phyloP scores from a whole-genome alignment of 2,329 filamentous ascomycete genomes.

The Colletotrichum chrysophilum region DNA sequence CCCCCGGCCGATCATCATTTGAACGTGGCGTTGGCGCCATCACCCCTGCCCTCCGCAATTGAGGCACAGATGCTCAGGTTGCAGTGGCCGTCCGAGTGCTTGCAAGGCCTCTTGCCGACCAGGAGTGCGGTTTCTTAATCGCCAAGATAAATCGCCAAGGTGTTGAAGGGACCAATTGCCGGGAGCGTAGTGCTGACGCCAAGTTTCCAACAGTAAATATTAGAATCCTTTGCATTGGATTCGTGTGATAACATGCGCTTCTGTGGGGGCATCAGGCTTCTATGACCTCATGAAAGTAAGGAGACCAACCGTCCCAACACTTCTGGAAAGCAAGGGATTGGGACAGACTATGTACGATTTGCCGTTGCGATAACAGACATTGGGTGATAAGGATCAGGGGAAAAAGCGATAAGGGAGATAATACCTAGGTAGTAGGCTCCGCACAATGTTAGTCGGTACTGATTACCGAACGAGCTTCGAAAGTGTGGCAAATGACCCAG shows the following conservation, averaged over 20 bases:
- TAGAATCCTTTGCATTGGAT: background rate
- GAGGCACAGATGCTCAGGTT: background rate
- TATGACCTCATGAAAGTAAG: background rate
- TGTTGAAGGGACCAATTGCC: background rate
- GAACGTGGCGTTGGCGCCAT: background rate
- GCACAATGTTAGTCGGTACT: background rate
- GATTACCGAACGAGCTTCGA: background rate
- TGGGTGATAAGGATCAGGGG: background rate
- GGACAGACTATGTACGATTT: background rate
- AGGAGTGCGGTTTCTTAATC: background rate
- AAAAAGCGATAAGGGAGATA: background rate
- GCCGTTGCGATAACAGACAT: background rate
- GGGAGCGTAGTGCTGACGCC: background rate
- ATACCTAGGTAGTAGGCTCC: background rate
- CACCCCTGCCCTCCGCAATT: background rate
- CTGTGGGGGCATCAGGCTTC: background rate
- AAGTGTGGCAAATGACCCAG: accelerated
- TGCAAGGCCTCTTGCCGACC: background rate
- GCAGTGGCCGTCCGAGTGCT: accelerated
- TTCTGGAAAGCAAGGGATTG: background rate
- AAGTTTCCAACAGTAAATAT: background rate
- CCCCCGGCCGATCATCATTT: background rate
- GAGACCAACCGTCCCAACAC: background rate
- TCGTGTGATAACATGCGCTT: background rate
- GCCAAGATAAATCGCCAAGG: background rate